Conservation (phyloP, 805 yeast genomes). For the Candida rishiriensis region DNA sequence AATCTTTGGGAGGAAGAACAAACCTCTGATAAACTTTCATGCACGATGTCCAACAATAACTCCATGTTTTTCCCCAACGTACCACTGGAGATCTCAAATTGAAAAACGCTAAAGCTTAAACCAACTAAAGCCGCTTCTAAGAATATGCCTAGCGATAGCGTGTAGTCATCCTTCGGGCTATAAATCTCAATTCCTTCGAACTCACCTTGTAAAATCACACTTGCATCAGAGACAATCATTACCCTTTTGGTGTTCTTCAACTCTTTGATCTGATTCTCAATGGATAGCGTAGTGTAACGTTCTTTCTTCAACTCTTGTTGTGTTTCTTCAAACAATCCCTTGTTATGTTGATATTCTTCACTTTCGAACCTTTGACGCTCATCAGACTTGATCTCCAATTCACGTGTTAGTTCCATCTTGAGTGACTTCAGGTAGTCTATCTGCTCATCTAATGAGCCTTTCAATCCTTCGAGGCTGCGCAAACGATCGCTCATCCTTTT, state of each 20-base stretch:
- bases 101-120: conserved; percentile 6
- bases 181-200: background rate
- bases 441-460: conserved; percentile 13
- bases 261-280: conserved; percentile 21
- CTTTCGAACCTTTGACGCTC: conserved; percentile 7
- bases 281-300: conserved; percentile 16
- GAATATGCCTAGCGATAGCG: conserved; percentile 7
- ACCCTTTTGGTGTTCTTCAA: conserved; percentile 16
- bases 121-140: conserved; percentile 10
- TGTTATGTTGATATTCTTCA: background rate
- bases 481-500: conserved; percentile 4
- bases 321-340: conserved; percentile 1
- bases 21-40: background rate
- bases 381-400: conserved; percentile 3
- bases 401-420: conserved; percentile 6
- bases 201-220: background rate
- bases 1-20: background rate
- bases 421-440: conserved; percentile 8
- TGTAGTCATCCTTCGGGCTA: conserved; percentile 1
- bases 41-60: background rate
- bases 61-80: too few species aligned
- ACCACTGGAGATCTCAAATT: background rate
- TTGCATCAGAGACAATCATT: conserved; percentile 3
- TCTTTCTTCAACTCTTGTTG: conserved; percentile 9
- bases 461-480: conserved; percentile 2